These are phyloP conservation scores for Penicillium sp. DNA, from an alignment of 2,329 filamentous ascomycete genomes.

Conservation along the genomic window DNA sequence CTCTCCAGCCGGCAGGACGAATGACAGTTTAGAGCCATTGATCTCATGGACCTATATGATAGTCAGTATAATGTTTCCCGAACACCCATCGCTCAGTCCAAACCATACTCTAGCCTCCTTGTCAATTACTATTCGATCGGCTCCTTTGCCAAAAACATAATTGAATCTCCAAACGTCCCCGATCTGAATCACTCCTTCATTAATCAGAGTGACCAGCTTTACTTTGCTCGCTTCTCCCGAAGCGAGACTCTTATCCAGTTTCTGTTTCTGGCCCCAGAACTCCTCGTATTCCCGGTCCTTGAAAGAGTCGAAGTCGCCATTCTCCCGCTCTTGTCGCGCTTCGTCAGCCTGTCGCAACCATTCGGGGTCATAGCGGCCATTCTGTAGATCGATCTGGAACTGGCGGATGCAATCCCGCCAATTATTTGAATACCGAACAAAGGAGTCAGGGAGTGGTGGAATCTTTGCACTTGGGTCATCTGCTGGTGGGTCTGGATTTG, in stretches of 20 bases:
- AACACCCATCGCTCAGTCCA: background rate
- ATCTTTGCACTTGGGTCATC: constrained; percentile 35
- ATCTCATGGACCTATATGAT: constrained; percentile 35
- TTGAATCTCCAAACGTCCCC: constrained; percentile 47
- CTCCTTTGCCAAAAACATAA: constrained; percentile 29
- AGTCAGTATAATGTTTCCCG: background rate
- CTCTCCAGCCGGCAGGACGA: constrained; percentile 42
- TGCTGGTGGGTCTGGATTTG: constrained; percentile 27
- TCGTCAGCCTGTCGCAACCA: constrained; percentile 58
- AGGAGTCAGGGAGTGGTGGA: constrained; percentile 40
- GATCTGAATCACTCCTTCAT: constrained; percentile 35
- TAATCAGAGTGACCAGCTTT: constrained; percentile 38
- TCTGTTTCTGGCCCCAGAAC: constrained; percentile 60
- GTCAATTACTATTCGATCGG: constrained; percentile 36
- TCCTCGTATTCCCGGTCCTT: constrained; percentile 56
- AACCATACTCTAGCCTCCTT: constrained; percentile 44
- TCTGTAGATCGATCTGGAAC: constrained; percentile 57
- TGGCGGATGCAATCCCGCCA: constrained; percentile 56
- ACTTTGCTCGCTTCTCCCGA: constrained; percentile 46
- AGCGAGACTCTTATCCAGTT: constrained; percentile 29
- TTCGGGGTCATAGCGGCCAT: constrained; percentile 57
- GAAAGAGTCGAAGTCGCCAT: constrained; percentile 59
- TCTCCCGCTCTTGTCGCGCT: constrained; percentile 53
- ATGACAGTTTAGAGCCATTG: constrained; percentile 34
- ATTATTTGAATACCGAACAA: constrained; percentile 47